Conservation (phyloP, 2,329 filamentous ascomycete species). For the Penicillium sp. region DNA sequence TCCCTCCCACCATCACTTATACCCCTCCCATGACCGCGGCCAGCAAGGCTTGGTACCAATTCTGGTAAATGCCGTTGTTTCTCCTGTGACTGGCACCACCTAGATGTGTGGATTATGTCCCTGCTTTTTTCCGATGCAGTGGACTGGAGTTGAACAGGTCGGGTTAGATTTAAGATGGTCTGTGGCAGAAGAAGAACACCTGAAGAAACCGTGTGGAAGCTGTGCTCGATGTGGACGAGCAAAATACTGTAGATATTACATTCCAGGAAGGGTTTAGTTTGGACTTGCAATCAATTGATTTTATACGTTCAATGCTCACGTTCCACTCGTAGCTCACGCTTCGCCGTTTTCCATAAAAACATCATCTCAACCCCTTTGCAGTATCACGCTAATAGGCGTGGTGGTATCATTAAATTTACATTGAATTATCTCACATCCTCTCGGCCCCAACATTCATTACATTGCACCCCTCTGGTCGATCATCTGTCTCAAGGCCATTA, state of each 20-base stretch:
- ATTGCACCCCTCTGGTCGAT: not conserved
- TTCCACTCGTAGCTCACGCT: not conserved
- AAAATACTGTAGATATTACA: conserved; percentile 41
- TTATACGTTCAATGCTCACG: conserved; percentile 7
- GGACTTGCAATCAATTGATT: conserved; percentile 28
- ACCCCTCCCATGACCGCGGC: conserved; percentile 70
- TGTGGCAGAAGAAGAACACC: not conserved
- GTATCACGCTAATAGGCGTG: not conserved
- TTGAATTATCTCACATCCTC: conserved; percentile 4
- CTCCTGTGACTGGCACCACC: not conserved
- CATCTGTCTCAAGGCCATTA: conserved; percentile 9
- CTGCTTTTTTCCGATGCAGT: conserved; percentile 11
- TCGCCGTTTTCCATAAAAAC: not conserved
- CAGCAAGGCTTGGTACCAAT: conserved; percentile 19
- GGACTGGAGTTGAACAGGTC: conserved; percentile 14
- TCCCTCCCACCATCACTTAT: conserved; percentile 78
- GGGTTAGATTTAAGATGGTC: conserved; percentile 3
- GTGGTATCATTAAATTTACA: not conserved
- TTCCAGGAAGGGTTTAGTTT: conserved; percentile 31
- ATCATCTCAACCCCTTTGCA: not conserved
- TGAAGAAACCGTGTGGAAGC: conserved; percentile 5
- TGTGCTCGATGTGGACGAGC: conserved; percentile 16
- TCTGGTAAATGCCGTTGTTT: conserved; percentile 7
- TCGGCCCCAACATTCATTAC: not conserved
- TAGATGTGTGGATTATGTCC: conserved; percentile 9